Base-by-base conservation (phyloP, 495 filamentous ascomycete species). In the Monascus purpureus region DNA sequence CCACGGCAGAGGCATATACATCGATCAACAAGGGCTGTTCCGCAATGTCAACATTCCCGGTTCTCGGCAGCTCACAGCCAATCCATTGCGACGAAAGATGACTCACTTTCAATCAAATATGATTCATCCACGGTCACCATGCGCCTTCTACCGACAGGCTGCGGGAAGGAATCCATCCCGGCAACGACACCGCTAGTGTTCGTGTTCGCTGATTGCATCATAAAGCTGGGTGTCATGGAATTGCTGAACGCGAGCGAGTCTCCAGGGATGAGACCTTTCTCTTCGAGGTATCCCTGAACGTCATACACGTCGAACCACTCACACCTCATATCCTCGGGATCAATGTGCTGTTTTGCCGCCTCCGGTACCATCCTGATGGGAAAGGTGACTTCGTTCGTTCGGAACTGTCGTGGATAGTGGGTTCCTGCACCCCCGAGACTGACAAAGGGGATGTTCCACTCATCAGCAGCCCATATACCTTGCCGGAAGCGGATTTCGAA, bases 251-350 rank as follows among this genome's bases (percentile, higher is more conserved):
- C 4, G 9, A 9, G 20, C 9, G 20, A 22, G 5, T 5, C 20
- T 5, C 0, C 13, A 30, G 19, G 20, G 13, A 14, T 3, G 17
- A 22, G 4, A 1, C 33, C 33, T 18, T 23, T 36, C 8, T 17
- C 33, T 13, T 20, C 25, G 9, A 36, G 23, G 23, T 36, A 29
- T 2, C 33, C 33, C 12, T 36, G 25, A 8, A 36, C 15, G 18
- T 36, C 33, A 2, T 36, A 20, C 4, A 12, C 11, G 11, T 36
- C 33, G 17, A 22, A 36, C 33, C 33, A 36, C 14, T 36, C 33
- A 12, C 33, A 12, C 18, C 13, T 7, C 23, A 13, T 13, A 36
- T 11, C 2, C 33, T 25, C 1, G 29, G 12, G 14, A 17, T 29
- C 4, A 13, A 20, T 3, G 23, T 20, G 19, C 28, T 36, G 14